phyloP scores from a whole-genome alignment of 2,329 filamentous ascomycete species.

The Hypoxylon sp. region DNA sequence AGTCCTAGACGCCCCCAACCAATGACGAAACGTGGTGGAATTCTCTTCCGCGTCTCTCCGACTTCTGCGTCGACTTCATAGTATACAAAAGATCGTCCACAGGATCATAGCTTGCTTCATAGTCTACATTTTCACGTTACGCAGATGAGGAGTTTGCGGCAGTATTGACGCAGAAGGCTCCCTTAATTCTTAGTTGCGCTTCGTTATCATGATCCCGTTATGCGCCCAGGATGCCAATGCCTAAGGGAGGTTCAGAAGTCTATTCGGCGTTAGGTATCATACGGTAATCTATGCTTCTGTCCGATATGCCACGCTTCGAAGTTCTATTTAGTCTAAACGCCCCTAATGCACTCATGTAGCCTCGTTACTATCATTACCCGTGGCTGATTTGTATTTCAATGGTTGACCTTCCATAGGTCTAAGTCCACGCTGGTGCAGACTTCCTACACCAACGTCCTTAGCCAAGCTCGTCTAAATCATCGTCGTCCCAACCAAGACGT shows the following conservation, averaged over 20 bases:
- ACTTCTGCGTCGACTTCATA: no score
- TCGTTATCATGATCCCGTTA: not conserved
- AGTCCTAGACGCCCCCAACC: not conserved
- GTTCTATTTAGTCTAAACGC: constrained; percentile 37
- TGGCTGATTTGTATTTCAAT: constrained; percentile 13
- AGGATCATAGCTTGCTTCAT: no score
- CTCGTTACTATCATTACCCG: constrained; percentile 42
- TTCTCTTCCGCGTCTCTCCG: not conserved
- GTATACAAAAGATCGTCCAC: no score
- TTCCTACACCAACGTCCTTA: constrained; percentile 6
- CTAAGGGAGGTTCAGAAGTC: not conserved
- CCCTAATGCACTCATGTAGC: constrained; percentile 42
- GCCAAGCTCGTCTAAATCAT: constrained; percentile 61
- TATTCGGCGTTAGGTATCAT: constrained; percentile 16
- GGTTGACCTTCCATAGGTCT: not conserved
- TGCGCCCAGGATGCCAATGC: not conserved
- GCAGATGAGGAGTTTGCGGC: no score
- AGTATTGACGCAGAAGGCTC: no score
- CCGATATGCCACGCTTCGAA: constrained; percentile 27
- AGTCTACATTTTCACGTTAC: no score
- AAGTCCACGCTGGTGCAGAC: not conserved
- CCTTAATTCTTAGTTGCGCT: not conserved
- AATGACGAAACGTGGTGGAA: not conserved
- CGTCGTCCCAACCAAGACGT: constrained; percentile 69
- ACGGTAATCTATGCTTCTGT: constrained; percentile 8